A percentile compares a stretch with the other conserved stretches of the same genome.
Evolutionary conservation across 139 green algal genomes (phyloP).

Genomic region (Nannochloris sp.): DNA sequence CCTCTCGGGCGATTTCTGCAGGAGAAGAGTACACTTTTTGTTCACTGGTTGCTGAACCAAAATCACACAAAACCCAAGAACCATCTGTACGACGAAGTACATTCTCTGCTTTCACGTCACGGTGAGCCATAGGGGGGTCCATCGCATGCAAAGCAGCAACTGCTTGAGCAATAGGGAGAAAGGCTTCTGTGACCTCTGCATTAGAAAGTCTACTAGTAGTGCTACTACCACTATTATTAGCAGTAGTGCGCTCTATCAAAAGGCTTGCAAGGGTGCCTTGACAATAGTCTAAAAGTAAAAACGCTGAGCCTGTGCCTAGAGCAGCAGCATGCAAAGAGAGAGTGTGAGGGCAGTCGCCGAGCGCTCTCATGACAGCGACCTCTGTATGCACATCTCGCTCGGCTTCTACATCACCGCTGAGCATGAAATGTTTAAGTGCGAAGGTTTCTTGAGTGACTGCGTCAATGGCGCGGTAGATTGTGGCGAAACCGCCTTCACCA

Average conservation of each 20-base stretch:
- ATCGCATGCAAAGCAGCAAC: conserved; percentile 67
- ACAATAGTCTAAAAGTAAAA: conserved; percentile 76
- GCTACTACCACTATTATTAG: too few relatives aligned
- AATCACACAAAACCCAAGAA: conserved; percentile 91
- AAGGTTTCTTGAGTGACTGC: conserved; percentile 26
- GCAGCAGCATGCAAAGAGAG: conserved; percentile 55
- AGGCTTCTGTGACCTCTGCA: conserved; percentile 41
- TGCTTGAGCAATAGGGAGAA: conserved; percentile 49
- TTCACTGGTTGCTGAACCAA: conserved; percentile 62
- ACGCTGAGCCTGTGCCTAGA: conserved; percentile 59
- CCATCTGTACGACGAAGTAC: conserved; percentile 55
- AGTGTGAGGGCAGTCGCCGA: conserved; percentile 38
- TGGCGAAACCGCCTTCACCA: conserved; percentile 54
- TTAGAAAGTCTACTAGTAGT: conserved; percentile 44
- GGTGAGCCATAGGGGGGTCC: conserved; percentile 61
- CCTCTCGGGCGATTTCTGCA: conserved; percentile 60
- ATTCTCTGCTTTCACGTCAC: conserved; percentile 94
- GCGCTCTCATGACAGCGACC: conserved; percentile 27
- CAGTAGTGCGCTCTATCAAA: conserved; percentile 13
- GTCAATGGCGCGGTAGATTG: conserved; percentile 57
- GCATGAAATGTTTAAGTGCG: conserved; percentile 73
- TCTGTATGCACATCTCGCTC: conserved; percentile 36
- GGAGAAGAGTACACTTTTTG: background rate
- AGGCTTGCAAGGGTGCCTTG: conserved; percentile 51
- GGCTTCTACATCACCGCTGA: conserved; percentile 48